Evolutionary conservation across 768 basidiomycete species (phyloP).

Genomic region (Crucibulum laeve): DNA sequence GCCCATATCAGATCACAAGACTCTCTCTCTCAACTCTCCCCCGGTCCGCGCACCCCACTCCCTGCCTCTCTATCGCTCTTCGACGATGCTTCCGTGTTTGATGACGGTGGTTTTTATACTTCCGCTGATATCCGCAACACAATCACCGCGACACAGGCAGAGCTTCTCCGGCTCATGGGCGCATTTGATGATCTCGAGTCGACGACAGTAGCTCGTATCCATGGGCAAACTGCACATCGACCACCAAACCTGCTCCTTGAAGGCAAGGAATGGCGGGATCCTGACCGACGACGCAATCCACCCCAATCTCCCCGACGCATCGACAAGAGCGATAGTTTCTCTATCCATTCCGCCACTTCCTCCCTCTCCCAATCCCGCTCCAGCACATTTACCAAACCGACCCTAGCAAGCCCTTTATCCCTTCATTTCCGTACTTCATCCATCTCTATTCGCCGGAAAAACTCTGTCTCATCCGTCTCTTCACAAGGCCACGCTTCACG

Average conservation of each 20-base stretch:
- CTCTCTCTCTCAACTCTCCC: slow-evolving; percentile 2
- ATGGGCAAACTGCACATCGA: slow-evolving; percentile 23
- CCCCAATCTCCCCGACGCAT: slow-evolving; percentile 5
- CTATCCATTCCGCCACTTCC: slow-evolving; percentile 39
- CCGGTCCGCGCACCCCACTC: neutral
- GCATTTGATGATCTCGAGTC: slow-evolving; percentile 69
- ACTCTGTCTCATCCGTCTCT: slow-evolving; percentile 50
- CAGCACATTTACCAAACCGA: slow-evolving; percentile 16
- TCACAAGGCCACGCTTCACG: slow-evolving; percentile 29
- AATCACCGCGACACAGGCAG: slow-evolving; percentile 60
- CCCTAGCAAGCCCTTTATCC: slow-evolving; percentile 23
- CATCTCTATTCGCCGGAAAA: slow-evolving; percentile 35
- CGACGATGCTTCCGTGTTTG: slow-evolving; percentile 35
- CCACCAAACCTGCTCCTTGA: slow-evolving; percentile 24
- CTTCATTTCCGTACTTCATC: slow-evolving; percentile 18
- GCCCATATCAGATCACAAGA: neutral
- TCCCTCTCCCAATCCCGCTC: slow-evolving; percentile 39
- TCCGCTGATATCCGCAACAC: slow-evolving; percentile 54
- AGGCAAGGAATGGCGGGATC: slow-evolving; percentile 30
- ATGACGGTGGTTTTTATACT: slow-evolving; percentile 50
- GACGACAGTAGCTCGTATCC: slow-evolving; percentile 44
- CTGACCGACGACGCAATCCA: slow-evolving; percentile 14
- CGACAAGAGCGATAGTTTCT: slow-evolving; percentile 32
- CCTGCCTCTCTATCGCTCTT: slow-evolving; percentile 7
- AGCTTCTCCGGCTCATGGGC: slow-evolving; percentile 56